A percentile compares a stretch with the other conserved stretches of the same genome.
These are phyloP conservation scores for Silene conica DNA, from an alignment of 148 eudicot species.

Conservation along the genomic window DNA sequence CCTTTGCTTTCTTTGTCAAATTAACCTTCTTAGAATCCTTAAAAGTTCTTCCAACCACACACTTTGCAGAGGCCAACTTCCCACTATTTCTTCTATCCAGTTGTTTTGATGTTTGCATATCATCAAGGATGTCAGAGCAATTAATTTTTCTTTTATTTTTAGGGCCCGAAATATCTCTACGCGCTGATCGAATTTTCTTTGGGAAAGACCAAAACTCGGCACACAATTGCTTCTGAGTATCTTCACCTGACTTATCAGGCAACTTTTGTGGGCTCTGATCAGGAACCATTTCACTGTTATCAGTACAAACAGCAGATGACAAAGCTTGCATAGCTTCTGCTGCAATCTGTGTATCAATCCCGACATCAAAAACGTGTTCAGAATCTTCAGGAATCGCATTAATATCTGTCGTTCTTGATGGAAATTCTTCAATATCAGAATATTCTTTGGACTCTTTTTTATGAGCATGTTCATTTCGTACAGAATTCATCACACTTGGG, in stretches of 20 bases:
- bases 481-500: constrained; percentile 15
- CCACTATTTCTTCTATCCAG: constrained; percentile 16
- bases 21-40: constrained; percentile 14
- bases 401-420: constrained; percentile 22
- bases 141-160: constrained; percentile 2
- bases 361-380: constrained; percentile 40
- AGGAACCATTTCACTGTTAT: constrained; percentile 17
- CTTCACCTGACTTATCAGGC: constrained; percentile 22
- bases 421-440: constrained; percentile 21
- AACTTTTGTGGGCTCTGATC: constrained; percentile 24
- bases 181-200: constrained; percentile 26
- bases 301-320: constrained; percentile 31
- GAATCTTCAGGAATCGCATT: constrained; percentile 16
- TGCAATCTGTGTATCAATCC: constrained; percentile 63
- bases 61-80: constrained; percentile 17
- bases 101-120: constrained; percentile 17
- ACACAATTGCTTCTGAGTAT: constrained; percentile 6
- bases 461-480: constrained; percentile 19
- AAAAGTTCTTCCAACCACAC: constrained; percentile 19
- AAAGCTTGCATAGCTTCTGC: constrained; percentile 77
- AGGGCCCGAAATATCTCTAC: constrained; percentile 21
- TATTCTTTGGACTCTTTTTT: constrained; percentile 16
- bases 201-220: constrained; percentile 18
- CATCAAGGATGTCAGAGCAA: constrained; percentile 16
- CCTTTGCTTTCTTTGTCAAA: constrained; percentile 14